Conservation (phyloP, 1,284 basidiomycete genomes). For the Tranzscheliella williamsii region DNA sequence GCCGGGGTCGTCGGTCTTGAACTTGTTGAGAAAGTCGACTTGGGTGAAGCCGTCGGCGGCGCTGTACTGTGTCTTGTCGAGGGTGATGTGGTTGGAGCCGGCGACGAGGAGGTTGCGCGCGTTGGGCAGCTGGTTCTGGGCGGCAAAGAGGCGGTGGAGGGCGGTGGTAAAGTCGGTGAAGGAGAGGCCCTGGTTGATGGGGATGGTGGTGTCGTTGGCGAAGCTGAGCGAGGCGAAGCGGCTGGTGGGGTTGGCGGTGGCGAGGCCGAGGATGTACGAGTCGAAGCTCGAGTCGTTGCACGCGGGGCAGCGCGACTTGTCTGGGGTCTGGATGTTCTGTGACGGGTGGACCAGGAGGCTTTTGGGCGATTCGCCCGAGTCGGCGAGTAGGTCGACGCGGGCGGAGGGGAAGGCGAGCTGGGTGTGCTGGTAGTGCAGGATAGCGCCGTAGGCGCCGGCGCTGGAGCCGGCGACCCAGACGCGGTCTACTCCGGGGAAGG, state of each 20-base stretch:
- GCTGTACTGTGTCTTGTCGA: constrained; percentile 13
- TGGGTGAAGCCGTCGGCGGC: constrained; percentile 12
- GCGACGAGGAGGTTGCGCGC: constrained; percentile 14
- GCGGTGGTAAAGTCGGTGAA: neutral
- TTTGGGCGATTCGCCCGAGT: constrained; percentile 13
- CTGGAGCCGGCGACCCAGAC: constrained; percentile 17
- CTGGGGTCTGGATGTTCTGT: constrained; percentile 18
- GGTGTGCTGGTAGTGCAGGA: constrained; percentile 12
- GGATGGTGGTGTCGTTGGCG: constrained; percentile 3
- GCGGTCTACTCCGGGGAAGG: constrained; percentile 5
- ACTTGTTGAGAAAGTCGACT: constrained; percentile 22
- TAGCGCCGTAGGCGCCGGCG: constrained; percentile 21
- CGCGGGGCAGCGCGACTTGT: constrained; percentile 1
- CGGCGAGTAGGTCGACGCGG: constrained; percentile 13
- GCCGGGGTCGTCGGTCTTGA: constrained; percentile 13
- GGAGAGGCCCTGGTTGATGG: constrained; percentile 2
- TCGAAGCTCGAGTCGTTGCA: constrained; percentile 18
- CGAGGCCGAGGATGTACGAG: constrained; percentile 13
- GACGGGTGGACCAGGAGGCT: constrained; percentile 12
- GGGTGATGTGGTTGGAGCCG: constrained; percentile 7
- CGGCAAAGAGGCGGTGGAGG: constrained; percentile 7
- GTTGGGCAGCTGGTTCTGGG: constrained; percentile 10
- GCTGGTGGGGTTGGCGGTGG: constrained; percentile 10
- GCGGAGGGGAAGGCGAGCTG: constrained; percentile 10
- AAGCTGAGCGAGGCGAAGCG: constrained; percentile 15